Percentiles rank a stretch among this genome's conserved stretches.
Conservation (phyloP, 1,139 yeast genomes). For the Suhomyces chickasaworum region DNA sequence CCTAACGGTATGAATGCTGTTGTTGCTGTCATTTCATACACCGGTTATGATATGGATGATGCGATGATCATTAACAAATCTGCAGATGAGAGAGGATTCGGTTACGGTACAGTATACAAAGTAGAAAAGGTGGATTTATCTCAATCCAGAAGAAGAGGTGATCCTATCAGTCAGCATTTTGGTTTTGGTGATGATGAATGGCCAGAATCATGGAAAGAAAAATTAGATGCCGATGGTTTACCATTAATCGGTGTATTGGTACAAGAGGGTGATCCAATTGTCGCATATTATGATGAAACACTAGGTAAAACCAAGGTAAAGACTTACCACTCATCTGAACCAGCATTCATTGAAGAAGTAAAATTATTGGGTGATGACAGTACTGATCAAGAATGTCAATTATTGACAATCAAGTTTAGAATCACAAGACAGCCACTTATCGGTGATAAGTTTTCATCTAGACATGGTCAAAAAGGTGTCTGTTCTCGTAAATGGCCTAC, state of each 20-base stretch:
- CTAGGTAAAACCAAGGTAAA: constrained; percentile 88
- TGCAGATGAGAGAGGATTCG: constrained; percentile 97
- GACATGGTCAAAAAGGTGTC: constrained; percentile 99
- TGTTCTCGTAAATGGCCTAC: constrained; percentile 99
- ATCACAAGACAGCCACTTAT: constrained; percentile 90
- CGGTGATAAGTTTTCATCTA: constrained; percentile 97
- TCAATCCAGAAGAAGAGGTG: constrained; percentile 82
- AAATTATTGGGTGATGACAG: constrained; percentile 85
- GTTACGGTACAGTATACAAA: constrained; percentile 94
- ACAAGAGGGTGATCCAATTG: constrained; percentile 94
- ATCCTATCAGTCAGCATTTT: constrained; percentile 90
- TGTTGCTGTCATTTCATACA: constrained; percentile 97
- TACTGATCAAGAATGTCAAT: constrained; percentile 79
- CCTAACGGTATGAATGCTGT: constrained; percentile 99
- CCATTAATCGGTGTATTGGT: constrained; percentile 87
- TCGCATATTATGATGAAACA: constrained; percentile 90
- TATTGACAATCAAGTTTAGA: constrained; percentile 85
- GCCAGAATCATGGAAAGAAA: constrained; percentile 89
- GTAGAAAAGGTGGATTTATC: constrained; percentile 87
- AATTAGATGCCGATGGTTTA: constrained; percentile 88
- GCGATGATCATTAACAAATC: constrained; percentile 98
- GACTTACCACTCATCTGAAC: constrained; percentile 91
- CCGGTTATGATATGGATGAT: constrained; percentile 99
- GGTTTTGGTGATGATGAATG: constrained; percentile 93
- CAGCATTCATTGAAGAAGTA: constrained; percentile 95